phyloP scores from a whole-genome alignment of 2,329 filamentous ascomycete genomes.

The Pezicula carpinea region DNA sequence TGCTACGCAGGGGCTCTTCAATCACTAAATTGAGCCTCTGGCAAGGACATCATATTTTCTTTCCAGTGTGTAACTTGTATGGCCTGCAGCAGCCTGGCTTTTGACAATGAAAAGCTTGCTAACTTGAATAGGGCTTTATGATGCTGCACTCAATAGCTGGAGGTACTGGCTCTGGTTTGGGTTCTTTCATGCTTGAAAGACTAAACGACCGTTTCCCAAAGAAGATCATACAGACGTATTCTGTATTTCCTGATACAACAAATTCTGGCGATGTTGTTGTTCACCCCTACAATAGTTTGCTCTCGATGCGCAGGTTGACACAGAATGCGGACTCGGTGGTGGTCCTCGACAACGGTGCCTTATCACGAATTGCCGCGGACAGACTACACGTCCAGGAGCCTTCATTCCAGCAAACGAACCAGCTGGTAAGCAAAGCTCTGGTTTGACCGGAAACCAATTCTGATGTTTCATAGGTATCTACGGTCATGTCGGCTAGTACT shows the following conservation, averaged over 20 bases:
- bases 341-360: conserved; percentile 90
- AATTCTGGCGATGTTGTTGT: conserved; percentile 88
- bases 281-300: conserved; percentile 94
- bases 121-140: conserved; percentile 75
- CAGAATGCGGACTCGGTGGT: conserved; percentile 98
- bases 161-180: conserved; percentile 92
- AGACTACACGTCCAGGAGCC: conserved; percentile 91
- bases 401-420: conserved; percentile 96
- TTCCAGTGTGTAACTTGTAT: too few species aligned
- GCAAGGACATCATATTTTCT: too few species aligned
- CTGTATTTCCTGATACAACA: conserved; percentile 92
- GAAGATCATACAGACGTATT: conserved; percentile 98
- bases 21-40: too few species aligned
- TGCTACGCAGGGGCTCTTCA: too few species aligned
- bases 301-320: conserved; percentile 84
- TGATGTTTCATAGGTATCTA: conserved; percentile 60
- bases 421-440: conserved; percentile 56
- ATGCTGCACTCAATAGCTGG: conserved; percentile 96
- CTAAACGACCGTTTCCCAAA: conserved; percentile 98
- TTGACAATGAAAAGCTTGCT: conserved; percentile 12
- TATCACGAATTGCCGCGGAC: conserved; percentile 91
- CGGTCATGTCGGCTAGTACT: conserved; percentile 97
- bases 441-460: background rate
- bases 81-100: conserved; percentile 3
- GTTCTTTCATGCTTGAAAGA: conserved; percentile 88